These are phyloP conservation scores for Breynia disticha DNA, from an alignment of 441 rosid species.

Conservation along the genomic window DNA sequence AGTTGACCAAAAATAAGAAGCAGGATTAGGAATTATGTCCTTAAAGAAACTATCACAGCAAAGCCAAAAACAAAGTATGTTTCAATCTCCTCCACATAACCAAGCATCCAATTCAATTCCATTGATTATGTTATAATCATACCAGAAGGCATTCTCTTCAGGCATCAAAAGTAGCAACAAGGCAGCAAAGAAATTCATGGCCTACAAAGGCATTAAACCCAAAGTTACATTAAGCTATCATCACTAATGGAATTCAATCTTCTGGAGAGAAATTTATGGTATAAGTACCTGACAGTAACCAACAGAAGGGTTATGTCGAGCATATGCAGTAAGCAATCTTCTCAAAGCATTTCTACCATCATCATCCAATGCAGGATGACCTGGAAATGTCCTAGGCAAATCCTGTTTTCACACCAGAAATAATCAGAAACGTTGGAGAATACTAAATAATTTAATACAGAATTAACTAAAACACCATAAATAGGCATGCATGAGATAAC, in stretches of 20 bases:
- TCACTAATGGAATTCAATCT: not conserved
- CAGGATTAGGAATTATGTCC: not conserved
- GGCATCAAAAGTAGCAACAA: constrained; percentile 96
- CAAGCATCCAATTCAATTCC: constrained; percentile 3
- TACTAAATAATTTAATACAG: constrained; percentile 18
- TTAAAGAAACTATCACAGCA: not conserved
- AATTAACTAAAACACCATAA: constrained; percentile 11
- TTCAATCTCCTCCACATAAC: not conserved
- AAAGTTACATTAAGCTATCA: constrained; percentile 7
- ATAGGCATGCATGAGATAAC: constrained; percentile 24
- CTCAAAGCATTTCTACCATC: constrained; percentile 98
- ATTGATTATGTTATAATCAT: constrained; percentile 22
- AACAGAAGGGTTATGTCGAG: constrained; percentile 97
- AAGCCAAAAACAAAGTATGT: not conserved
- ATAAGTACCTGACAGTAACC: constrained; percentile 94
- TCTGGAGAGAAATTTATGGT: constrained; percentile 1
- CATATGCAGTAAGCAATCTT: constrained; percentile 97
- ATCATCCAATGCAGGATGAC: constrained; percentile 94
- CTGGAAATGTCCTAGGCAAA: constrained; percentile 98
- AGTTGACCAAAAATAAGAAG: constrained; percentile 20
- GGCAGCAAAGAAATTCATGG: constrained; percentile 99
- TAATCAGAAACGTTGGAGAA: constrained; percentile 4
- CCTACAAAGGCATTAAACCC: constrained; percentile 36
- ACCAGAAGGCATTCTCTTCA: constrained; percentile 99
- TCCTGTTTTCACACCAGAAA: constrained; percentile 52